Conservation (phyloP, 78 protist species). For the Chrysochromulina parva region DNA sequence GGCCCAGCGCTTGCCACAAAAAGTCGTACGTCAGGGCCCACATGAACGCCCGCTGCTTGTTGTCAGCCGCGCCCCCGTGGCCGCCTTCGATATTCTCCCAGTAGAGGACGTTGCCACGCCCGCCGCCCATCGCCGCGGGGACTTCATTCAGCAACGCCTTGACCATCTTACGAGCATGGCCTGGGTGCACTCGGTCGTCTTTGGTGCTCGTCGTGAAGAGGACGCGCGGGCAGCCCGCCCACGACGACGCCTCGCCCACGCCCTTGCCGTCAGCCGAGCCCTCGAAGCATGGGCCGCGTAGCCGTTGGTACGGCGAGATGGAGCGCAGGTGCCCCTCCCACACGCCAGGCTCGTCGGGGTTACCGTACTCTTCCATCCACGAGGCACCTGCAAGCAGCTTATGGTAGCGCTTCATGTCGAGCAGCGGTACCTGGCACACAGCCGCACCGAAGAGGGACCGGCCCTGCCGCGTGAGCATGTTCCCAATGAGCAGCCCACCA, state of each 20-base stretch:
- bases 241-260: neutral
- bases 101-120: neutral
- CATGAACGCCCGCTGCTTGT: constrained; percentile 51
- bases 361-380: constrained; percentile 87
- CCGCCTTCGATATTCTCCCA: constrained; percentile 58
- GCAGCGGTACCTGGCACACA: constrained; percentile 62
- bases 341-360: constrained; percentile 51
- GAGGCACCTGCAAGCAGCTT: constrained; percentile 83
- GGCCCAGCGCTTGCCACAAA: neutral
- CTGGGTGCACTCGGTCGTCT: constrained; percentile 92
- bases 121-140: constrained; percentile 59
- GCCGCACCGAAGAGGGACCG: constrained; percentile 83
- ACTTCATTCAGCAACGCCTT: neutral
- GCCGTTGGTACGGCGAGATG: constrained; percentile 85
- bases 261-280: neutral
- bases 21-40: neutral
- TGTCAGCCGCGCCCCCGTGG: constrained; percentile 56
- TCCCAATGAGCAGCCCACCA: constrained; percentile 91
- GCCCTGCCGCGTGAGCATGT: constrained; percentile 49
- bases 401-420: constrained; percentile 91
- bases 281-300: neutral
- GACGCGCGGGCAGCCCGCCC: constrained; percentile 59
- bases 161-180: constrained; percentile 80
- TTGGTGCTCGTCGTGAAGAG: constrained; percentile 81
- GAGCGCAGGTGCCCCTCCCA: constrained; percentile 29